Percentiles rank a stretch among this genome's conserved stretches.
Conservation (phyloP, 2,329 filamentous ascomycete species). For the Ceratocystis lukuohia region DNA sequence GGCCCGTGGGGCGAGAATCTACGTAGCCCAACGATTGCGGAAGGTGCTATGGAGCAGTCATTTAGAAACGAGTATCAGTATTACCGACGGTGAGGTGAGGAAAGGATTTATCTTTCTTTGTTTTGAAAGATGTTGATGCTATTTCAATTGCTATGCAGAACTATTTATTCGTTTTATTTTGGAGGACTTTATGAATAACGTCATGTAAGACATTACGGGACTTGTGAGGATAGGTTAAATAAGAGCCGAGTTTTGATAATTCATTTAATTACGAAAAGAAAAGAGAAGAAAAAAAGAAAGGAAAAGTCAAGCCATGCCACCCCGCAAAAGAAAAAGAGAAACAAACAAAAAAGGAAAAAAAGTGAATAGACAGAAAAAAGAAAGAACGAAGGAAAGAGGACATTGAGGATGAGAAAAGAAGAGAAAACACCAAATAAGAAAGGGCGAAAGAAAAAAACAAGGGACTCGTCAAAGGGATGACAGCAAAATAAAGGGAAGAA, state of each 20-base stretch:
- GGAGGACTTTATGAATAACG: neutral
- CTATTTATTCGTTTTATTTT: neutral
- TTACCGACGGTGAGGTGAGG: neutral
- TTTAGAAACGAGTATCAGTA: neutral
- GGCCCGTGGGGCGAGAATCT: neutral
- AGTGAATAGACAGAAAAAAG: neutral
- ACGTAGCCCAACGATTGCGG: constrained; percentile 4
- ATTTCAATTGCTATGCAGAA: neutral
- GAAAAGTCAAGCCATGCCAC: neutral
- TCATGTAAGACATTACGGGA: neutral
- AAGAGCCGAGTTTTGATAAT: too few species aligned
- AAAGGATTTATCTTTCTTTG: neutral
- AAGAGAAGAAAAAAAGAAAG: neutral
- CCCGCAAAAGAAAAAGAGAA: neutral
- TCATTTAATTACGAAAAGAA: neutral
- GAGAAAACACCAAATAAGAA: neutral
- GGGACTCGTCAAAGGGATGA: neutral
- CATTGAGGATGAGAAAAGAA: neutral
- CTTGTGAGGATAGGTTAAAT: neutral
- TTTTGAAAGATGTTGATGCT: neutral
- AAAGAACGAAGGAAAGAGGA: neutral
- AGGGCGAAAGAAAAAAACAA: neutral
- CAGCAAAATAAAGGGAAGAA: neutral
- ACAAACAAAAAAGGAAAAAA: neutral
- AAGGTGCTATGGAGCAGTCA: neutral